Conservation (phyloP, 108 stramenopile species). For the Schizochytrium sp. region DNA sequence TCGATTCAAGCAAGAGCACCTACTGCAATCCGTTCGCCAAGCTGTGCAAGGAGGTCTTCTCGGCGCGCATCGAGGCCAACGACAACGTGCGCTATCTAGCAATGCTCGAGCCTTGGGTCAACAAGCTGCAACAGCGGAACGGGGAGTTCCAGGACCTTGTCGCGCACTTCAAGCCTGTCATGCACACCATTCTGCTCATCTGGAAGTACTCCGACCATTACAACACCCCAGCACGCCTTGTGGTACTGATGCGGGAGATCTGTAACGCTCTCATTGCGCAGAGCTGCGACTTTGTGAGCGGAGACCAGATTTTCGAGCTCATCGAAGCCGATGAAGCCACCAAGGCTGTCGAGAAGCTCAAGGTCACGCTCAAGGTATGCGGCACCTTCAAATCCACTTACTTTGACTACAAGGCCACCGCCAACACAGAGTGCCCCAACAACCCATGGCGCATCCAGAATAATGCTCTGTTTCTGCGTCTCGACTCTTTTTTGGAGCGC, state of each 20-base stretch:
- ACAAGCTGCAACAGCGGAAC: constrained; percentile 50
- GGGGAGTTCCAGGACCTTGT: constrained; percentile 53
- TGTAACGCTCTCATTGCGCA: constrained; percentile 75
- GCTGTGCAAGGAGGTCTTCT: constrained; percentile 72
- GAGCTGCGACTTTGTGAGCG: constrained; percentile 66
- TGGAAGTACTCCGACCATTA: constrained; percentile 84
- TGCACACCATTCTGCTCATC: constrained; percentile 72
- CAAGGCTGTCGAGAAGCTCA: constrained; percentile 55
- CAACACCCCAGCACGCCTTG: constrained; percentile 75
- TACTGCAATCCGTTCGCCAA: constrained; percentile 75
- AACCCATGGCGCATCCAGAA: constrained; percentile 75
- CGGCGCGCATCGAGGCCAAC: constrained; percentile 72
- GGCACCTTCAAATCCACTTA: constrained; percentile 70
- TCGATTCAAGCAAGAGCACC: constrained; percentile 68
- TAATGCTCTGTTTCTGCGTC: constrained; percentile 75
- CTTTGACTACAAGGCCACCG: constrained; percentile 65
- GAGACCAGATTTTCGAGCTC: constrained; percentile 66
- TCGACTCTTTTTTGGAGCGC: constrained; percentile 74
- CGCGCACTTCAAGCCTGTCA: constrained; percentile 68
- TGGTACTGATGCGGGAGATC: constrained; percentile 73
- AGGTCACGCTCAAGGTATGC: constrained; percentile 58
- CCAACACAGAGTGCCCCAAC: constrained; percentile 62
- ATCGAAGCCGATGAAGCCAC: constrained; percentile 73
- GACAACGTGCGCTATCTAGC: constrained; percentile 77
- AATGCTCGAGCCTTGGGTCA: constrained; percentile 65